These are phyloP conservation scores for Talaromyces islandicus DNA, from an alignment of 2,329 filamentous ascomycete species.

Conservation along the genomic window DNA sequence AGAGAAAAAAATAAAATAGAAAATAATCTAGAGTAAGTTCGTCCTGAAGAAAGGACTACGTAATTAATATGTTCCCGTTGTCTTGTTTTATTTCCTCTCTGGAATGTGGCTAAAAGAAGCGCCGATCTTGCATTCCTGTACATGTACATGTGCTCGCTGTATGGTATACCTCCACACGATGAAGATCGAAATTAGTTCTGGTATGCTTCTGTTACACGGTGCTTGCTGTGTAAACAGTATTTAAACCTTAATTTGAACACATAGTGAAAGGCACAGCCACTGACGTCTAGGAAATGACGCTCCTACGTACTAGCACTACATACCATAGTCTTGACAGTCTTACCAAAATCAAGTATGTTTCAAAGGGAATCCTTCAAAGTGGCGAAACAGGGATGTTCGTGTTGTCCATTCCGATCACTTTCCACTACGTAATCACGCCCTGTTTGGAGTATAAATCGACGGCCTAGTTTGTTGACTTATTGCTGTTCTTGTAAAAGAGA, in stretches of 20 bases:
- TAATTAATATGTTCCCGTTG: neutral
- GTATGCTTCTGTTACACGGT: neutral
- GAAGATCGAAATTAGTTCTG: neutral
- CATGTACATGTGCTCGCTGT: neutral
- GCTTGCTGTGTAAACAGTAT: neutral
- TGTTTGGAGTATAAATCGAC: neutral
- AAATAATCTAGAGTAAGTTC: neutral
- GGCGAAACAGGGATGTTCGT: too few relatives aligned
- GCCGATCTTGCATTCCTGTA: conserved; percentile 3
- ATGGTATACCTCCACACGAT: neutral
- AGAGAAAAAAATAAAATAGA: neutral
- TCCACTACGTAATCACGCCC: too few relatives aligned
- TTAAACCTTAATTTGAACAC: neutral
- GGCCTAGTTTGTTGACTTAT: neutral
- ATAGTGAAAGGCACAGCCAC: neutral
- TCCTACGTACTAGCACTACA: too few relatives aligned
- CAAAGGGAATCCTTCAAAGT: too few relatives aligned
- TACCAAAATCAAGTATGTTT: too few relatives aligned
- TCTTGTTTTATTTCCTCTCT: neutral
- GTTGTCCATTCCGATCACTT: too few relatives aligned
- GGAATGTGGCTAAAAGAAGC: neutral
- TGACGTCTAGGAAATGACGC: neutral
- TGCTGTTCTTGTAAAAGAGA: neutral
- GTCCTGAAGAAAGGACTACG: neutral
- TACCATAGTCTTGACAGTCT: neutral